Evolutionary conservation across 495 filamentous ascomycete genomes (phyloP).

Genomic region (Penicillium cataractarum): DNA sequence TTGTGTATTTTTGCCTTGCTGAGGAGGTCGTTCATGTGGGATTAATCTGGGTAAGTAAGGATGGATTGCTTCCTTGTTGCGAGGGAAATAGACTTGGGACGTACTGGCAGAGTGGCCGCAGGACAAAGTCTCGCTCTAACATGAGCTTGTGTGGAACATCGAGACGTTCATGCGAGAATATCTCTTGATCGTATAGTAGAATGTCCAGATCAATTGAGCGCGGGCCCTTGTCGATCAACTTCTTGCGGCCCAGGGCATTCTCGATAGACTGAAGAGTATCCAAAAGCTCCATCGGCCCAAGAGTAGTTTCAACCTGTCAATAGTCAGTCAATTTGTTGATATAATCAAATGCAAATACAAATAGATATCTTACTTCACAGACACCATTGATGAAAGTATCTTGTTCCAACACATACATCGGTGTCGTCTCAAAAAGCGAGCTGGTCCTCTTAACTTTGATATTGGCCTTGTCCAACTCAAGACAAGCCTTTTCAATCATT

Average conservation of each 20-base stretch:
- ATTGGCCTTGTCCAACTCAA: conserved; percentile 67
- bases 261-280: conserved; percentile 84
- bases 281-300: conserved; percentile 74
- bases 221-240: conserved; percentile 90
- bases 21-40: conserved; percentile 57
- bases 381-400: conserved; percentile 88
- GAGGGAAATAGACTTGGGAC: not conserved
- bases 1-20: conserved; percentile 30
- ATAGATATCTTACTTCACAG: conserved; percentile 71
- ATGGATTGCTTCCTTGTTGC: not conserved
- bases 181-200: conserved; percentile 76
- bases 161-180: conserved; percentile 68
- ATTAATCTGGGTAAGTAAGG: conserved; percentile 56
- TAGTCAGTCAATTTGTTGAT: conserved; percentile 11
- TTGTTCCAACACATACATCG: conserved; percentile 95
- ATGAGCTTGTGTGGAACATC: conserved; percentile 85
- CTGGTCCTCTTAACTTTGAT: conserved; percentile 82
- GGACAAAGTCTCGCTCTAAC: conserved; percentile 89
- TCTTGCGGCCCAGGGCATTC: conserved; percentile 72
- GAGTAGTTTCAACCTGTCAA: conserved; percentile 74
- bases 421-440: conserved; percentile 87
- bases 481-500: conserved; percentile 81
- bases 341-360: not conserved
- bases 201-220: conserved; percentile 95
- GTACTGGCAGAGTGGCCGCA: conserved; percentile 86